A percentile compares a stretch with the other conserved stretches of the same genome.
These are phyloP conservation scores for Eimeria falciformis DNA, from an alignment of 169 alveolate species.

Conservation along the genomic window DNA sequence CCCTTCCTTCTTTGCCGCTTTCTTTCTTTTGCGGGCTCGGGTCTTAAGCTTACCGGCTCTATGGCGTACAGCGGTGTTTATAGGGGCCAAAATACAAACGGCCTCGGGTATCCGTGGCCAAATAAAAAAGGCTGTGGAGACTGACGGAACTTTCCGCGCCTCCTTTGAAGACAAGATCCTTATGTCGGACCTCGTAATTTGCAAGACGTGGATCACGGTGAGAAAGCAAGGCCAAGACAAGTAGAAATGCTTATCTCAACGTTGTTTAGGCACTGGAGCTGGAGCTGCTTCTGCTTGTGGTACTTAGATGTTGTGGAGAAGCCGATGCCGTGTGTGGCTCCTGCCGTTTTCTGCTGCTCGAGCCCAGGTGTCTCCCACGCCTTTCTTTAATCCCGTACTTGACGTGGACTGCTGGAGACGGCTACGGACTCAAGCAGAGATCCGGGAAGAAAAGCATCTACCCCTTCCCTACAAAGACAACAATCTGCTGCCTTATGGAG, in stretches of 20 bases:
- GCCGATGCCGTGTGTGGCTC: background rate
- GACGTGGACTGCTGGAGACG: conserved; percentile 85
- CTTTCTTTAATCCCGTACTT: conserved; percentile 84
- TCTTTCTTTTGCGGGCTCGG: background rate
- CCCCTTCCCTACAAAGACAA: conserved; percentile 82
- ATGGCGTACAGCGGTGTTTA: background rate
- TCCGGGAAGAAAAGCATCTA: conserved; percentile 76
- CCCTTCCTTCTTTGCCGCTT: background rate
- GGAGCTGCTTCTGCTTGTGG: background rate
- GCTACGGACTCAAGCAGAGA: conserved; percentile 82
- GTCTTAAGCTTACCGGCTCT: background rate
- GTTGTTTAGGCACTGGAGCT: background rate
- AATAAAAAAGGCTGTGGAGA: conserved; percentile 95
- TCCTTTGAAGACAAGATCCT: conserved; percentile 98
- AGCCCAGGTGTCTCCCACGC: conserved; percentile 77
- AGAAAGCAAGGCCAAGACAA: background rate
- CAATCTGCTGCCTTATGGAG: background rate
- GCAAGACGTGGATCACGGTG: conserved; percentile 96
- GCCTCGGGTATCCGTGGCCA: conserved; percentile 99
- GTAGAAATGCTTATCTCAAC: conserved; percentile 39
- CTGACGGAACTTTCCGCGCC: conserved; percentile 98
- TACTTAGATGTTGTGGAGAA: background rate
- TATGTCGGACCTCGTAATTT: conserved; percentile 97
- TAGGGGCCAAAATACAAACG: conserved; percentile 96
- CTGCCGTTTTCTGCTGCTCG: background rate